Base-by-base conservation (phyloP, 2,329 filamentous ascomycete species). In the Aspergillus japonicus region DNA sequence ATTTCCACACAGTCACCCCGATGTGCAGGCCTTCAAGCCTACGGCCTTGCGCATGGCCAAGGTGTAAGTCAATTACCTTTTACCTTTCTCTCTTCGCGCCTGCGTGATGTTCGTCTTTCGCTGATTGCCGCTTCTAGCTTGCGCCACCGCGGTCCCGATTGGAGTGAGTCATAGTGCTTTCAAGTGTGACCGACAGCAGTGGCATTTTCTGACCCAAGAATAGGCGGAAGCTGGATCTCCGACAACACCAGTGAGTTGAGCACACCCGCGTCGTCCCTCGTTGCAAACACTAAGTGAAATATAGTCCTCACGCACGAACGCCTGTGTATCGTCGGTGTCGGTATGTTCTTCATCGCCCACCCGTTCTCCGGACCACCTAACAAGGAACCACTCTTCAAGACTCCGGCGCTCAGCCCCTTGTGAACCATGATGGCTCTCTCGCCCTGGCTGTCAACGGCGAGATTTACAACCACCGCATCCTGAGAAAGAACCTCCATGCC, bases 391-490 rank as follows among this genome's bases (percentile, higher is more conserved):
- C 24, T 12, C 8, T 62, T 48, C 49, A 76, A 94, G 94, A 98
- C 77, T 94, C 91, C 72, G 95, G 95, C 75, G 94, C 95, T 55
- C 95, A 99, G 81, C 95, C 95, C 65, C 84, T 99, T 67, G 89
- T 94, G 83, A 98, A 92, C 82, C 87, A 92, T 68, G 94, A 98
- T 76, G 89, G 88, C 66, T 89, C 84, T 70, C 89, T 99, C 71
- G 88, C 94, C 65, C 87, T 99, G 62, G 94, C 95, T 66, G 95
- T 98, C 86, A 99, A 99, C 79, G 95, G 95, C 80, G 95, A 99
- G 78, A 99, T 99, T 77, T 99, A 99, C 85, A 99, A 99, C 87
- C 95, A 99, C 82, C 90, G 94, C 75, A 86, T 96, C 72, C 84
- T 99, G 73, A 89, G 95, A 75, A 98, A 97, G 81, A 83, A 83